phyloP scores from a whole-genome alignment of 2,329 filamentous ascomycete genomes.

The Fusarium nygamai region DNA sequence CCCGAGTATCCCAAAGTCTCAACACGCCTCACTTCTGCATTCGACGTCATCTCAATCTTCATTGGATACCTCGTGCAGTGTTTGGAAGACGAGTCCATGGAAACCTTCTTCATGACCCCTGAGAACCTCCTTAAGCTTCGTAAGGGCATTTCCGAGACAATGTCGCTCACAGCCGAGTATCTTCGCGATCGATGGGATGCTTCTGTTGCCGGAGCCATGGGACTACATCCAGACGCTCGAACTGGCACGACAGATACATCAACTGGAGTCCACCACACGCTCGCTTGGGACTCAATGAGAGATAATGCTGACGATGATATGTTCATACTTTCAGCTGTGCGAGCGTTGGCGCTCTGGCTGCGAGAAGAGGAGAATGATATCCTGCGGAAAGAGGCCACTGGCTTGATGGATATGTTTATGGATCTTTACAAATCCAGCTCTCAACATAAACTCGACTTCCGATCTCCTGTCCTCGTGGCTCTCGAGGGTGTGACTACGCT shows the following conservation, averaged over 20 bases:
- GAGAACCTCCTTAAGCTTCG: constrained; percentile 70
- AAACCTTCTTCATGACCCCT: constrained; percentile 60
- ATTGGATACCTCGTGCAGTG: constrained; percentile 66
- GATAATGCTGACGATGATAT: constrained; percentile 63
- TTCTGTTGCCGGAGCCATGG: constrained; percentile 68
- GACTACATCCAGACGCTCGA: constrained; percentile 68
- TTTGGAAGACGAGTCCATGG: constrained; percentile 58
- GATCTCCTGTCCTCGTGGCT: constrained; percentile 66
- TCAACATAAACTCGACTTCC: constrained; percentile 59
- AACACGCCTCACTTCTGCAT: constrained; percentile 66
- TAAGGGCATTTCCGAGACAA: constrained; percentile 68
- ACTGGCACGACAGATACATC: constrained; percentile 54
- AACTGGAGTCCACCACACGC: constrained; percentile 56
- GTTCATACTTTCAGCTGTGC: constrained; percentile 66
- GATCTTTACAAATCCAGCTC: constrained; percentile 64
- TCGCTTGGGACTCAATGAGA: constrained; percentile 68
- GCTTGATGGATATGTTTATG: constrained; percentile 70
- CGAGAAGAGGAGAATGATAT: constrained; percentile 72
- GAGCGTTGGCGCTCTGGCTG: constrained; percentile 72
- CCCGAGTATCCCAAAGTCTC: constrained; percentile 62
- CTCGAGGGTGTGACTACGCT: constrained; percentile 66
- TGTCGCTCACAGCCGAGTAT: constrained; percentile 71
- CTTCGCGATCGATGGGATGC: constrained; percentile 77
- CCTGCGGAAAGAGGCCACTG: constrained; percentile 65
- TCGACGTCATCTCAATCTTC: constrained; percentile 70